These are phyloP conservation scores for Chloranthus sessilifolius DNA, from an alignment of 164 flowering plant genomes.

Conservation along the genomic window DNA sequence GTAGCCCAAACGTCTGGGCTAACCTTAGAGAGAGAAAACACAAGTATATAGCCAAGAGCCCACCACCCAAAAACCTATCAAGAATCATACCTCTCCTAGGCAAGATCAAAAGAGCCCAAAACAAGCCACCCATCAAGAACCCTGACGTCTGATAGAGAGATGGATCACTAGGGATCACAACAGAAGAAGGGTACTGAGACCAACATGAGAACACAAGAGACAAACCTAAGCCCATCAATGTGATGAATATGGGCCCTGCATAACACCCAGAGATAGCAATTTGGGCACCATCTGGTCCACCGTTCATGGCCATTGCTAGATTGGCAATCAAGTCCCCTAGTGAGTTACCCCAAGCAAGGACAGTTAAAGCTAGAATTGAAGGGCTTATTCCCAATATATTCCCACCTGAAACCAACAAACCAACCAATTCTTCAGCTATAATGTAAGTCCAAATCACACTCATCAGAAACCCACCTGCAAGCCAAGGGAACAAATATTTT, in stretches of 20 bases:
- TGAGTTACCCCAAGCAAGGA: constrained; percentile 61
- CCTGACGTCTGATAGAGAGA: constrained; percentile 29
- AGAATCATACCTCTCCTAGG: constrained; percentile 34
- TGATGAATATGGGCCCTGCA: constrained; percentile 54
- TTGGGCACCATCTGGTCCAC: constrained; percentile 39
- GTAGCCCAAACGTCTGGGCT: constrained; percentile 5
- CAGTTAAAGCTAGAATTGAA: constrained; percentile 40
- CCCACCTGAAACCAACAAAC: constrained; percentile 40
- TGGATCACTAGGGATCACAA: constrained; percentile 26
- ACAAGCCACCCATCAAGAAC: constrained; percentile 30
- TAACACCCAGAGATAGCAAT: constrained; percentile 46
- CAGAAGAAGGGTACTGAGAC: constrained; percentile 23
- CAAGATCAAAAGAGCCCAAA: constrained; percentile 41
- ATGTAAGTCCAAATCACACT: constrained; percentile 55
- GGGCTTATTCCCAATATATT: constrained; percentile 32
- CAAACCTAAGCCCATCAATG: constrained; percentile 42
- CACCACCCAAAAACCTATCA: constrained; percentile 33
- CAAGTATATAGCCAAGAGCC: constrained; percentile 39
- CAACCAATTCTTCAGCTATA: constrained; percentile 45
- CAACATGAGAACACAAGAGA: constrained; percentile 35
- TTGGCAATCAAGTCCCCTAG: constrained; percentile 46
- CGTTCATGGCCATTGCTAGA: constrained; percentile 39
- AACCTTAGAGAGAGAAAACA: constrained; percentile 24
- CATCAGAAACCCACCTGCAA: constrained; percentile 53
- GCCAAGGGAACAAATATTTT: constrained; percentile 40